Percentiles rank a stretch among this genome's conserved stretches.
Conservation (phyloP, 768 basidiomycete species). For the Rhizopogon rudus region DNA sequence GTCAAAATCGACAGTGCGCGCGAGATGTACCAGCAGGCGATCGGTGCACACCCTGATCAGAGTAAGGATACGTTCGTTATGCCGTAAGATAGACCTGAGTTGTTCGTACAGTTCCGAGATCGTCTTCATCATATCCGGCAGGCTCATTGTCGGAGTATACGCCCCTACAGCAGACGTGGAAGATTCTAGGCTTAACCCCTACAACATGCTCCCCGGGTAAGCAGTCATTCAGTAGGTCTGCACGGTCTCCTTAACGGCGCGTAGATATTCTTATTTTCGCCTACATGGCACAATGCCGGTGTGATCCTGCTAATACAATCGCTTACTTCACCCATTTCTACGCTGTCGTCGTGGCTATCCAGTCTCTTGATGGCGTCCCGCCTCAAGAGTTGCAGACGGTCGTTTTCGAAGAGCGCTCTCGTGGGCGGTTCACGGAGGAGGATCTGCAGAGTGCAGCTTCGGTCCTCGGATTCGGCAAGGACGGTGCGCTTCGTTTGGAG, state of each 20-base stretch:
- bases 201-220: conserved; percentile 62
- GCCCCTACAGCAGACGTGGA: conserved; percentile 36
- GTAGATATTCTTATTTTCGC: conserved; percentile 73
- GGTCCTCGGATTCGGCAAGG: conserved; percentile 63
- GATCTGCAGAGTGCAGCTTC: conserved; percentile 46
- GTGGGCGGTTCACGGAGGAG: conserved; percentile 56
- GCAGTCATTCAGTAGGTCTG: conserved; percentile 5
- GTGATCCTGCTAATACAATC: conserved; percentile 62
- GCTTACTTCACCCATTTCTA: conserved; percentile 59
- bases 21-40: conserved; percentile 66
- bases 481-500: conserved; percentile 57
- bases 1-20: conserved; percentile 55
- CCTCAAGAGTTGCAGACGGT: conserved; percentile 50
- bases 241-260: not conserved
- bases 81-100: conserved; percentile 3
- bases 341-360: conserved; percentile 44
- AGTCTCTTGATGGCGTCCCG: conserved; percentile 42
- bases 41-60: conserved; percentile 77
- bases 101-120: conserved; percentile 45
- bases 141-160: conserved; percentile 32
- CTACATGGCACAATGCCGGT: conserved; percentile 77
- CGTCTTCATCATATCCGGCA: conserved; percentile 35
- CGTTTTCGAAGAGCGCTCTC: conserved; percentile 54
- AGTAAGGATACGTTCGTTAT: conserved; percentile 37
- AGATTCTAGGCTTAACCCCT: conserved; percentile 58